These are phyloP conservation scores for Fusarium robinianum DNA, from an alignment of 2,329 filamentous ascomycete genomes.

Conservation along the genomic window DNA sequence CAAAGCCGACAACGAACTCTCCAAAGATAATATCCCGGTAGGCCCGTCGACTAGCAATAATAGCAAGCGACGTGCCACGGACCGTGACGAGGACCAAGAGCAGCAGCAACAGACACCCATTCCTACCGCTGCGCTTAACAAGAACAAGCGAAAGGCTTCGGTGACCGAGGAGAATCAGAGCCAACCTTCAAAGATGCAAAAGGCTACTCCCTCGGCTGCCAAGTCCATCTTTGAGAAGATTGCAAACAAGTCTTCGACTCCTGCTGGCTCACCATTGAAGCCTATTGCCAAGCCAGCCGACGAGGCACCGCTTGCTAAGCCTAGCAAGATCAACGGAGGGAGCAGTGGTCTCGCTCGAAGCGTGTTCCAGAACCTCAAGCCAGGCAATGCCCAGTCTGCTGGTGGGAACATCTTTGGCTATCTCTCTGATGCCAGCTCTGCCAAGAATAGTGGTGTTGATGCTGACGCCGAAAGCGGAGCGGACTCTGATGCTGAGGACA, in stretches of 20 bases:
- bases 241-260: slow-evolving; percentile 53
- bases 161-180: slow-evolving; percentile 51
- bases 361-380: slow-evolving; percentile 49
- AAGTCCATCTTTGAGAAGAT: slow-evolving; percentile 62
- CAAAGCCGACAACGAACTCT: slow-evolving; percentile 59
- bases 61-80: slow-evolving; percentile 56
- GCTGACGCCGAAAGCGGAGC: slow-evolving; percentile 53
- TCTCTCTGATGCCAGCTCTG: slow-evolving; percentile 60
- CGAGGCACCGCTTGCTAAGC: slow-evolving; percentile 38
- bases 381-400: slow-evolving; percentile 33
- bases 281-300: slow-evolving; percentile 36
- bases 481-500: slow-evolving; percentile 50
- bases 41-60: slow-evolving; percentile 43
- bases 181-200: slow-evolving; percentile 56
- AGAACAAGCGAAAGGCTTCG: slow-evolving; percentile 59
- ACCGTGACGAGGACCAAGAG: slow-evolving; percentile 46
- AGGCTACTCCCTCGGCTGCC: slow-evolving; percentile 57
- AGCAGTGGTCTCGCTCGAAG: slow-evolving; percentile 45
- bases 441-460: slow-evolving; percentile 57
- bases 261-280: slow-evolving; percentile 41
- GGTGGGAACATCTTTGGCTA: slow-evolving; percentile 62
- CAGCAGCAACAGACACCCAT: slow-evolving; percentile 42
- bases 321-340: slow-evolving; percentile 45
- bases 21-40: slow-evolving; percentile 44
- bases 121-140: slow-evolving; percentile 42